These are phyloP conservation scores for Spiraea crenata DNA, from an alignment of 331 rosid genomes.

Conservation along the genomic window DNA sequence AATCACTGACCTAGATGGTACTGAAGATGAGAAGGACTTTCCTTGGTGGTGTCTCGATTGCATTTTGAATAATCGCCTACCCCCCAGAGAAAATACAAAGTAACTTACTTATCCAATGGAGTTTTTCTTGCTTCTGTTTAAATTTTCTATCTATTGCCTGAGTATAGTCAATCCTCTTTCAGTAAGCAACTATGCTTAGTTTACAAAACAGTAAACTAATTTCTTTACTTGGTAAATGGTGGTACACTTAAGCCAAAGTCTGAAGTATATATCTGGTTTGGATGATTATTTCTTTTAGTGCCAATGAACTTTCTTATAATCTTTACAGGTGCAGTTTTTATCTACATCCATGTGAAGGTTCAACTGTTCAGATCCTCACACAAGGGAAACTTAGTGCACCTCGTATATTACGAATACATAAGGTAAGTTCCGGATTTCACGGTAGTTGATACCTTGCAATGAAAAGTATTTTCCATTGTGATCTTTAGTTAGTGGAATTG, in stretches of 20 bases:
- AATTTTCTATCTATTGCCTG: neutral
- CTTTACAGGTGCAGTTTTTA: constrained; percentile 88
- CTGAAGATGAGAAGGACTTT: constrained; percentile 90
- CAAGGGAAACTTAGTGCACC: constrained; percentile 99
- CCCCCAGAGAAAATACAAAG: constrained; percentile 96
- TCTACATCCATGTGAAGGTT: constrained; percentile 95
- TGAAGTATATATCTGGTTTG: neutral
- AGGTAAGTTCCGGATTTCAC: constrained; percentile 48
- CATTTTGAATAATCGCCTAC: constrained; percentile 75
- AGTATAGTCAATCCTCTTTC: neutral
- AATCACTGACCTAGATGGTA: constrained; percentile 84
- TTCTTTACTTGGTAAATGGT: too few relatives aligned
- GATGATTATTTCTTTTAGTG: neutral
- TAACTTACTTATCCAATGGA: constrained; percentile 33
- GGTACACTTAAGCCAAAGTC: neutral
- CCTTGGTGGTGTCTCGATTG: constrained; percentile 98
- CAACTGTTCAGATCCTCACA: constrained; percentile 80
- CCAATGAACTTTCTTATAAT: constrained; percentile 20
- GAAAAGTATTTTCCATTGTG: neutral
- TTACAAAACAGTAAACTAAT: too few relatives aligned
- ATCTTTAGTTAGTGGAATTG: too few relatives aligned
- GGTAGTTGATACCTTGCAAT: neutral
- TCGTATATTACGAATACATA: constrained; percentile 90
- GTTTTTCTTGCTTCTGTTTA: constrained; percentile 6
- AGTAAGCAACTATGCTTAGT: neutral